Evolutionary conservation across 352 stramenopile genomes (phyloP).

Genomic region (Phytophthora ramorum): DNA sequence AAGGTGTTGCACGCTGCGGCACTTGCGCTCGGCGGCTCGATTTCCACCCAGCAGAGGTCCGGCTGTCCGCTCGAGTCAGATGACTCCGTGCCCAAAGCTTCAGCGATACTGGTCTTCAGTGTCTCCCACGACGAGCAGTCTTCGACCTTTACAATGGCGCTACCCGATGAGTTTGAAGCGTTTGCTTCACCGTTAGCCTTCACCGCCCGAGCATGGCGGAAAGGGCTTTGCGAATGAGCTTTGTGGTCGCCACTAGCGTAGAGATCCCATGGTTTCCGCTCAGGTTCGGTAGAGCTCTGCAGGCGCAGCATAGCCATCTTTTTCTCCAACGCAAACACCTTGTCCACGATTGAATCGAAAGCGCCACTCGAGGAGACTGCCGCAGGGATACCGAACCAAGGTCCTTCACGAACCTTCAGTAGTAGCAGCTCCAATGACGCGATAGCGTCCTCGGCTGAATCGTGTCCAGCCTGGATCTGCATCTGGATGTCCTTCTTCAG

Average conservation of each 20-base stretch:
- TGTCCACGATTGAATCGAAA: constrained; percentile 77
- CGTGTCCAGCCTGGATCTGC: constrained; percentile 67
- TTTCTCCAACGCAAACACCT: constrained; percentile 54
- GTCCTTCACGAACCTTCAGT: constrained; percentile 72
- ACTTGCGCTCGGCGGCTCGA: constrained; percentile 54
- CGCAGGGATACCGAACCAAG: constrained; percentile 76
- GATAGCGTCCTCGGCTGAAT: constrained; percentile 85
- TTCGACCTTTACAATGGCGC: constrained; percentile 36
- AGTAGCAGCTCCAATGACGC: constrained; percentile 81
- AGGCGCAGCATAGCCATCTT: constrained; percentile 59
- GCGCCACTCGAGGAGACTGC: constrained; percentile 43
- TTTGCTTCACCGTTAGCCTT: constrained; percentile 22
- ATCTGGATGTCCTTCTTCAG: constrained; percentile 82
- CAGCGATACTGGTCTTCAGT: constrained; percentile 46
- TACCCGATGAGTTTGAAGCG: neutral
- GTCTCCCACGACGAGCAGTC: constrained; percentile 40
- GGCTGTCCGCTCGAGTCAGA: constrained; percentile 21
- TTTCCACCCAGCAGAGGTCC: constrained; percentile 80
- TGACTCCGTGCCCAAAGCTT: constrained; percentile 12
- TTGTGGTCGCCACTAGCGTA: constrained; percentile 75
- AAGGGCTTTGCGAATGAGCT: constrained; percentile 52
- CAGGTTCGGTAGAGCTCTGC: constrained; percentile 9
- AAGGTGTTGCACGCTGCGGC: constrained; percentile 58
- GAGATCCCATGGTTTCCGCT: constrained; percentile 76
- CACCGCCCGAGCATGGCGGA: constrained; percentile 50